phyloP scores from a whole-genome alignment of 805 yeast species.

The Lachancea mirantina region DNA sequence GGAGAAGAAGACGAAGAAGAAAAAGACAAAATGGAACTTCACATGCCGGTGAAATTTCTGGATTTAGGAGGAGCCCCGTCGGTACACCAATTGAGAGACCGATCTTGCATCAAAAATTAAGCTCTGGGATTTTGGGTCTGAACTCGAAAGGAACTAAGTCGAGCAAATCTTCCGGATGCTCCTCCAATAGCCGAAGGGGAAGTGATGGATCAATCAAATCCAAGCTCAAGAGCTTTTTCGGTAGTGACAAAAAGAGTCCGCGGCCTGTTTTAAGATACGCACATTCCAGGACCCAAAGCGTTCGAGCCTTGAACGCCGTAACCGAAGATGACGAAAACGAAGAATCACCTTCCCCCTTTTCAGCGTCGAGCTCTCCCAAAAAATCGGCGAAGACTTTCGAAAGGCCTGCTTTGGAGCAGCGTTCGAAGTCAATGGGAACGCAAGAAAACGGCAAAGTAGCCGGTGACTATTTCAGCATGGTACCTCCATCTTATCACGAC shows the following conservation, averaged over 20 bases:
- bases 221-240: conserved; percentile 10
- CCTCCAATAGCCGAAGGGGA: conserved; percentile 10
- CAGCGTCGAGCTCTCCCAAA: conserved; percentile 1
- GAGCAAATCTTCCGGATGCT: not conserved
- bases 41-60: not conserved
- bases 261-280: conserved; percentile 2
- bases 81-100: not conserved
- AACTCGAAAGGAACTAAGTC: not conserved
- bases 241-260: conserved; percentile 7
- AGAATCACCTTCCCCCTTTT: conserved; percentile 12
- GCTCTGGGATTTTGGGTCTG: not conserved
- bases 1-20: conserved; percentile 45
- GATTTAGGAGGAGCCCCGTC: conserved; percentile 1
- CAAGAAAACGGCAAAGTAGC: not conserved
- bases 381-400: not conserved
- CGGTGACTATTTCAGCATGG: conserved; percentile 5
- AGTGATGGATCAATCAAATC: conserved; percentile 11
- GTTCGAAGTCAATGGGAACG: conserved; percentile 7
- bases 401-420: conserved; percentile 6
- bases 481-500: not conserved
- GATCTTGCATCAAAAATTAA: conserved; percentile 1
- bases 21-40: conserved; percentile 9
- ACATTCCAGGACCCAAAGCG: conserved; percentile 10
- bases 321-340: conserved; percentile 26
- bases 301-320: conserved; percentile 16